These are phyloP conservation scores for Saccharomyces pastorianus DNA, from an alignment of 1,139 yeast species.

Conservation along the genomic window DNA sequence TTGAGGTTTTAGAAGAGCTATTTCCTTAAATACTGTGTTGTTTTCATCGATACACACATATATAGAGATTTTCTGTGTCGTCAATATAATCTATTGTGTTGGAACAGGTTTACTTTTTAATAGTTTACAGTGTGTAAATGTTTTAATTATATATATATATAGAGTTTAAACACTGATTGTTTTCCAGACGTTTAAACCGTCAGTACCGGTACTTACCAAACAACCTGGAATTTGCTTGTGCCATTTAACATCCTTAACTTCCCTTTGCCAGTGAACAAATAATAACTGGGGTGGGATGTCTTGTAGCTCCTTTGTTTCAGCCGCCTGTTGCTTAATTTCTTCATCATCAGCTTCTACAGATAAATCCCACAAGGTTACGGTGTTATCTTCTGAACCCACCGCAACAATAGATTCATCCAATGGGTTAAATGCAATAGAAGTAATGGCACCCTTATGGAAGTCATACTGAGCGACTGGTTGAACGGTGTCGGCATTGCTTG, in stretches of 20 bases:
- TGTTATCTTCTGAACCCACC: constrained; percentile 91
- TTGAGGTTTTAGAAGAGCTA: constrained; percentile 12
- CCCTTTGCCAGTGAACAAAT: constrained; percentile 97
- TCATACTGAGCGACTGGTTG: constrained; percentile 86
- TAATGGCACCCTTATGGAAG: constrained; percentile 89
- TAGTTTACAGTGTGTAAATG: neutral
- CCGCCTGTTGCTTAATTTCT: constrained; percentile 68
- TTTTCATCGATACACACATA: no score
- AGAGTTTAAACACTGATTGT: constrained; percentile 70
- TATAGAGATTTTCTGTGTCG: no score
- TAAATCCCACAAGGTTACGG: constrained; percentile 94
- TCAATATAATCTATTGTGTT: neutral
- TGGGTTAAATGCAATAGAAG: constrained; percentile 91
- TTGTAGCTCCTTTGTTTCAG: constrained; percentile 65
- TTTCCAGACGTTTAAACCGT: constrained; percentile 92
- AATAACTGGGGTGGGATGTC: constrained; percentile 93
- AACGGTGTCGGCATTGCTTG: constrained; percentile 42
- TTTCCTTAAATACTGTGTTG: neutral
- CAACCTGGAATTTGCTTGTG: constrained; percentile 95
- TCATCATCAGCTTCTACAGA: constrained; percentile 97
- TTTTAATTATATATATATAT: neutral
- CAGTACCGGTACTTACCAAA: constrained; percentile 89
- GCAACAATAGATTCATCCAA: constrained; percentile 92
- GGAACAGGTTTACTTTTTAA: neutral
- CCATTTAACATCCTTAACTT: constrained; percentile 97